Percentiles rank a stretch among this genome's conserved stretches.
These are phyloP conservation scores for Globisporangium takayamanum DNA, from an alignment of 352 stramenopile genomes.

Conservation along the genomic window DNA sequence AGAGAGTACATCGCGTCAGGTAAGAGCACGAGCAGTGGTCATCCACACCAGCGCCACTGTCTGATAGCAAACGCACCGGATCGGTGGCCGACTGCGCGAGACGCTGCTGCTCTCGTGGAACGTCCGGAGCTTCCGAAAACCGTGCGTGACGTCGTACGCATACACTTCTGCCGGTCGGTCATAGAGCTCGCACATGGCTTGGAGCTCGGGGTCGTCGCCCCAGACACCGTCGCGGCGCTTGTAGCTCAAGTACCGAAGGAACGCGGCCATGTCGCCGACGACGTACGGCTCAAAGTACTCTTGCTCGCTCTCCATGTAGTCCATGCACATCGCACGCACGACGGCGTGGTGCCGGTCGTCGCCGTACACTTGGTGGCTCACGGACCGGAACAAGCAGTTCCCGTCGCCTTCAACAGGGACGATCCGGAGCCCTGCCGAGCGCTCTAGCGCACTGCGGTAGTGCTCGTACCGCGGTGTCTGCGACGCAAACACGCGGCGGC, in stretches of 20 bases:
- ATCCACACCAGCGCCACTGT: not conserved
- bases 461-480: slow-evolving; percentile 74
- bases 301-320: slow-evolving; percentile 94
- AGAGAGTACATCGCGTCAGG: not conserved
- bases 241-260: slow-evolving; percentile 86
- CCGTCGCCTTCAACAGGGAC: slow-evolving; percentile 90
- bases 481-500: slow-evolving; percentile 53
- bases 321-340: slow-evolving; percentile 88
- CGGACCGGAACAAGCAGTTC: slow-evolving; percentile 97
- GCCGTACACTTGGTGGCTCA: slow-evolving; percentile 96
- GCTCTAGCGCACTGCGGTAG: slow-evolving; percentile 49
- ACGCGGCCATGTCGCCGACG: slow-evolving; percentile 81
- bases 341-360: slow-evolving; percentile 86
- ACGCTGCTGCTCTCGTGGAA: slow-evolving; percentile 81
- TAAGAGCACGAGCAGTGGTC: too few species aligned
- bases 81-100: slow-evolving; percentile 52
- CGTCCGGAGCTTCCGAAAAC: slow-evolving; percentile 78
- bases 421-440: slow-evolving; percentile 33
- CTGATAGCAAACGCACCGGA: slow-evolving; percentile 33
- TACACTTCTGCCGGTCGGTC: slow-evolving; percentile 88
- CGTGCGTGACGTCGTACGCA: slow-evolving; percentile 64
- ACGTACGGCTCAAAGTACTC: slow-evolving; percentile 92
- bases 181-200: slow-evolving; percentile 94
- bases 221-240: slow-evolving; percentile 91
- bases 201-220: slow-evolving; percentile 95